Evolutionary conservation across 176 grass and related monocot genomes (phyloP), one percentile per base, ranked within the genome.

Genomic region (Phragmites australis): DNA sequence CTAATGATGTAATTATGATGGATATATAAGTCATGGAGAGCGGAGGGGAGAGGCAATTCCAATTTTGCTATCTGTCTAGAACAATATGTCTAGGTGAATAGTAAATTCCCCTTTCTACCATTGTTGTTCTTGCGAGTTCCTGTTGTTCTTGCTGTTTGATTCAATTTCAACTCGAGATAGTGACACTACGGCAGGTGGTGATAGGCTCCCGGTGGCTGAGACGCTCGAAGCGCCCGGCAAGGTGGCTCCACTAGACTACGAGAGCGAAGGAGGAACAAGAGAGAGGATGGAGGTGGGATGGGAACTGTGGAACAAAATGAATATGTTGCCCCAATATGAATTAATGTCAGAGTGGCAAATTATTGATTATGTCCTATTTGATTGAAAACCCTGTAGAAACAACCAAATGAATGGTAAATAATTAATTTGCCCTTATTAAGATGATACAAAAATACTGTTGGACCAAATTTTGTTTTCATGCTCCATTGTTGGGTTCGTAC

Each of bases 171-270:
- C n/a, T n/a, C n/a, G n/a, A n/a, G n/a, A n/a, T n/a, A n/a, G n/a
- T n/a, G n/a, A n/a, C n/a, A n/a, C n/a, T 53, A 53, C 1, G 19
- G 52, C 55, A 1, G 12, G 55, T 13, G 57, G 26, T 60, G 57
- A 59, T 59, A 25, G 13, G 11, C 2, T 45, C 41, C 6, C 44
- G 8, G 44, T 90, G 88, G 76, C 85, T 12, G 12, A 11, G 39
- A 67, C 23, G 6, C 51, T 54, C 6, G 18, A 42, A 37, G 10
- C 37, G 3, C 11, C 9, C 19, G 19, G 37, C 4, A 42, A n/a
- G 19, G 5, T 42, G n/a, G n/a, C n/a, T n/a, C n/a, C n/a, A n/a
- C 17, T 8, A 19, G 34, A 7, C 21, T 19, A 22, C n/a, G 52
- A 55, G 52, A 6, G 2, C 1, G 19, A 55, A 10, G 21, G 1